Evolutionary conservation across 1,284 basidiomycete species (phyloP).

Genomic region (Leccinum pachyderme): DNA sequence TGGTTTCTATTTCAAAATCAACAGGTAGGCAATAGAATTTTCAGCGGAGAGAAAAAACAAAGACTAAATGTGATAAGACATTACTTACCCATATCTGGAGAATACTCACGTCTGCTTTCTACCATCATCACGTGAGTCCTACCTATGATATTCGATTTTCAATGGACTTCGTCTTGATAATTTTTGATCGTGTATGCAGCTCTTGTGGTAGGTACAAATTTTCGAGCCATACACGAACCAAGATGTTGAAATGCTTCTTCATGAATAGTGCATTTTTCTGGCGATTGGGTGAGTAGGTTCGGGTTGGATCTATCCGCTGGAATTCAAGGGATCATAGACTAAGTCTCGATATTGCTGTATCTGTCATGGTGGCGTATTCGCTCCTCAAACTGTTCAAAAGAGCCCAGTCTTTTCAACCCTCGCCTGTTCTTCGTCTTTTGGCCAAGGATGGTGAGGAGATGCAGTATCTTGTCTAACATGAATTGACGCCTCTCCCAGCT

Average conservation of each 20-base stretch:
- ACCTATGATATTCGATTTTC: background rate
- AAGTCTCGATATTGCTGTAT: background rate
- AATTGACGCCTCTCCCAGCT: background rate
- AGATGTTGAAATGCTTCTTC: background rate
- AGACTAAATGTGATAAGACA: background rate
- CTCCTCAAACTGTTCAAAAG: background rate
- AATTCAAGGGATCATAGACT: background rate
- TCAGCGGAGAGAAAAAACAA: background rate
- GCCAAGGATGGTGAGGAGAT: slow-evolving; percentile 1
- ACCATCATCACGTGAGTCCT: background rate
- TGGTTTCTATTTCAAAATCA: background rate
- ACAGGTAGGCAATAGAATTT: background rate
- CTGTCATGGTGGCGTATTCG: background rate
- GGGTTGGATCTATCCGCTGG: too few species aligned
- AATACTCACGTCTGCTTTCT: background rate
- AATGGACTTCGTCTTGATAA: background rate
- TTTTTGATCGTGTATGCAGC: background rate
- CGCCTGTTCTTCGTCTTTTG: background rate
- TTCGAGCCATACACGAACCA: too few species aligned
- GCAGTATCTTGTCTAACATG: background rate
- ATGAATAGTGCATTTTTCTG: background rate
- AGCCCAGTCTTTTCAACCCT: background rate
- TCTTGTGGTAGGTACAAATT: background rate
- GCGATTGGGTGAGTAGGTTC: background rate
- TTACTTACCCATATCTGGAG: background rate